phyloP scores from a whole-genome alignment of 345 rosid genomes.

The Psidium friedrichsthalianum region DNA sequence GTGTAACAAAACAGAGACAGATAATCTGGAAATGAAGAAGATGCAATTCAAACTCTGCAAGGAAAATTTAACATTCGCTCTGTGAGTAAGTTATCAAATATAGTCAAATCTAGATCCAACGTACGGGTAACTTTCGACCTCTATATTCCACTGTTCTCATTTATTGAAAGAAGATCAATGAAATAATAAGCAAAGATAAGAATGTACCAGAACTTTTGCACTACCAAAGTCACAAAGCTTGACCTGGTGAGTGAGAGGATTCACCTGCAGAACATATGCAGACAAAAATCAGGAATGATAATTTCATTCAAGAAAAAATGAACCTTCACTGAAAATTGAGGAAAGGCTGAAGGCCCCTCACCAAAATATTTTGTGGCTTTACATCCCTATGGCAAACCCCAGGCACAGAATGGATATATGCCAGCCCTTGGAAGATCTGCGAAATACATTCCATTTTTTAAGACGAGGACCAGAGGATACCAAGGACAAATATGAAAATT shows the following conservation, averaged over 20 bases:
- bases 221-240: constrained; percentile 52
- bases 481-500: not conserved
- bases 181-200: not conserved
- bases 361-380: constrained; percentile 34
- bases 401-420: constrained; percentile 24
- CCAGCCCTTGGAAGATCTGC: constrained; percentile 27
- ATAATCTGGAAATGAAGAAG: not conserved
- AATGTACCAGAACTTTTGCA: constrained; percentile 44
- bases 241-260: constrained; percentile 44
- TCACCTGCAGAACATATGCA: constrained; percentile 20
- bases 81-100: not conserved
- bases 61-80: not conserved
- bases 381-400: constrained; percentile 34
- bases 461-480: not conserved
- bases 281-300: not conserved
- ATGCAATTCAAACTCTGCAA: not conserved
- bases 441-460: not conserved
- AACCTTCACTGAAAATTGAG: not conserved
- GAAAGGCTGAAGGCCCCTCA: not conserved
- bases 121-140: not conserved
- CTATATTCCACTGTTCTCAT: not conserved
- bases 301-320: not conserved
- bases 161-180: not conserved
- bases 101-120: not conserved
- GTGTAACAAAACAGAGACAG: not conserved